Evolutionary conservation across 1,139 yeast species (phyloP), one percentile per base, ranked within the genome.

Genomic region (Zygoascus meyerae): DNA sequence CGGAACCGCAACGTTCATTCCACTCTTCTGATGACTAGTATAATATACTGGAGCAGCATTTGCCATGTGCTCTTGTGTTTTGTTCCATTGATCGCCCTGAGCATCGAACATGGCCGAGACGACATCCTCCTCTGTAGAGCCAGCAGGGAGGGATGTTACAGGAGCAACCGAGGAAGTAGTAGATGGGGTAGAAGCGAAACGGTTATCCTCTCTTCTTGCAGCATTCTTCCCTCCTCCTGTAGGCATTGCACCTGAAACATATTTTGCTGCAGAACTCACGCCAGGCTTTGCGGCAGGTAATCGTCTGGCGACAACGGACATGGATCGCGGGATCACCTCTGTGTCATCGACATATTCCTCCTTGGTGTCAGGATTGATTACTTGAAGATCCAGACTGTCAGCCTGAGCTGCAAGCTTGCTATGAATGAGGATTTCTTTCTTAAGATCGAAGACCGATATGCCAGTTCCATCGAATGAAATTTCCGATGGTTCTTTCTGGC

Each of bases 381-480:
- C 64, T 46, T 77, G 69, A 44, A 92, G 69, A 62, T 86, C 94
- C 60, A 90, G 87, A 15, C 61, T 52, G 61, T 87, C 96, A 3
- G 83, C 77, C 1, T 96, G 95, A 49, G 82, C 81, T 2, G 92
- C 90, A 17, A 92, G 70, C 58, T 81, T 86, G 66, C 90, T 92
- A 43, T 83, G 87, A 29, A 75, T 66, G 44, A 94, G 83, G 49
- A 92, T 89, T 59, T 92, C 97, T 54, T 92, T 79, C 67, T 94
- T 94, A 53, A 92, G 71, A 63, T 92, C 98, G 69, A 90, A 92
- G 10, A 90, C 95, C 9, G 95, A 86, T 47, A 94, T 80, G 31
- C 97, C 97, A 0, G 97, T 90, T 28, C 98, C 98, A 65, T 94
- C 98, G 63, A 92, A 94, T 45, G 83, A 78, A 40, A 92, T 79